Base-by-base conservation (phyloP, 2,329 filamentous ascomycete genomes). In the Thermochaetoides dissita region DNA sequence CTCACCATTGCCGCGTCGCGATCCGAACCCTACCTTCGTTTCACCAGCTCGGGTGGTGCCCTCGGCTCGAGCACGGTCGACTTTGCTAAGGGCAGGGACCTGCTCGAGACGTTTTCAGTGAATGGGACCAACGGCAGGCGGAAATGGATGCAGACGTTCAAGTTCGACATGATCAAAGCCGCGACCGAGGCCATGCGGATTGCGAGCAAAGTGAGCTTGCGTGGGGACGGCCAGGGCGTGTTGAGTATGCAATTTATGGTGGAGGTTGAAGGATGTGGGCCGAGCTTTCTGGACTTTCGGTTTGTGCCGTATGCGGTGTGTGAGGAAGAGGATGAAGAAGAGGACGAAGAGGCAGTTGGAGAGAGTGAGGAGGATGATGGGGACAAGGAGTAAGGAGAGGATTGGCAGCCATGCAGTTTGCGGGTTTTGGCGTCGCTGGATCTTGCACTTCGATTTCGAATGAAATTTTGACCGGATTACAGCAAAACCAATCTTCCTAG, bases 201-300 rank as follows among this genome's bases (percentile, higher is more conserved):
- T 33, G 86, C 88, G 5, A 88, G 75, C 55, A 98, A 96, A 62
- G 88, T 96, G 44, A 94, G 87, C 57, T 72, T 98, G 47, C 72
- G 91, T 10, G 81, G 86, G 0, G 91, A 98, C 60, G 71, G 74
- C 2, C 85, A 94, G 57, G 89, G 91, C 0, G 89, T 98, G 30
- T 62, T 98, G 49, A 95, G 85, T 61, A 64, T 96, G 58, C 91
- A 98, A 57, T 95, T 96, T 55, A 91, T 98, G 82, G 81, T 98
- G 10, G 86, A 95, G 57, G 70, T 88, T 35, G 85, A 91, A 47
- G 73, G 74, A 6, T 72, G 74, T 6, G 68, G 69, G 24, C 67
- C 78, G 34, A 84, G 78, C 52, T 93, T 89, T 62, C 69, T 91
- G 24, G 84, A 91, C 59, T 93, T 89, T 59, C 71, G 82, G 12